Evolutionary conservation across 75 land plant species (phyloP).

Genomic region (Picea glauca): DNA sequence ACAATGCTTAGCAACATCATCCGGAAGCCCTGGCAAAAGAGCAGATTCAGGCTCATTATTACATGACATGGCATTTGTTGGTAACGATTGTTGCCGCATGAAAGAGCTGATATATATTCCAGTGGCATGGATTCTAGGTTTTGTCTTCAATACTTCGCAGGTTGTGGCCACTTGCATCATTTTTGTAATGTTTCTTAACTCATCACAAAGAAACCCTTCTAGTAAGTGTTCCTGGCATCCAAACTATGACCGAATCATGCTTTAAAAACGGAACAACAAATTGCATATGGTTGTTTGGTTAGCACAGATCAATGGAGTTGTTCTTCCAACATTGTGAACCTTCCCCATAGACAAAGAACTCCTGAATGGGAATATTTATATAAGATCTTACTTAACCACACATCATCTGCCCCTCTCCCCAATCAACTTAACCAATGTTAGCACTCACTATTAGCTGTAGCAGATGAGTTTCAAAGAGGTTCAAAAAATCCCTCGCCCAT

Average conservation of each 20-base stretch:
- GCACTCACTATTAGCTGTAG: not conserved
- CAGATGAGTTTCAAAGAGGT: slow-evolving; percentile 16
- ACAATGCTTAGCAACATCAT: slow-evolving; percentile 74
- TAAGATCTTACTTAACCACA: not conserved
- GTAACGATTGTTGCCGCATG: slow-evolving; percentile 2
- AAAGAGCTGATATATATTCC: slow-evolving; percentile 19
- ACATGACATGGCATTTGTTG: not conserved
- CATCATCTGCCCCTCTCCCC: slow-evolving; percentile 1
- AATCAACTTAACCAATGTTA: not conserved
- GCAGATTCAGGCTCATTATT: slow-evolving; percentile 15
- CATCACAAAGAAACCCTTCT: not conserved
- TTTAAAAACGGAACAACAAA: not conserved
- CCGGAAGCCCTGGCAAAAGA: slow-evolving; percentile 80
- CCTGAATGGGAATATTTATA: not conserved
- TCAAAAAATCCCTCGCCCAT: slow-evolving; percentile 54
- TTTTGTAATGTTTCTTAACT: not conserved
- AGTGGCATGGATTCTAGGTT: slow-evolving; percentile 15
- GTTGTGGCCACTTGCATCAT: slow-evolving; percentile 6
- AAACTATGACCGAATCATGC: not conserved
- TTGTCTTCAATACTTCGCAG: slow-evolving; percentile 13
- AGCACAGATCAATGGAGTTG: not conserved
- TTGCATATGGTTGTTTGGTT: not conserved
- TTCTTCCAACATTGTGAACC: not conserved
- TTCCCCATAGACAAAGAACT: not conserved
- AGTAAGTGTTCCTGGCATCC: not conserved